Percentiles rank a stretch among this genome's conserved stretches.
These are phyloP conservation scores for Pichia sp. DNA, from an alignment of 1,139 yeast genomes.

Conservation along the genomic window DNA sequence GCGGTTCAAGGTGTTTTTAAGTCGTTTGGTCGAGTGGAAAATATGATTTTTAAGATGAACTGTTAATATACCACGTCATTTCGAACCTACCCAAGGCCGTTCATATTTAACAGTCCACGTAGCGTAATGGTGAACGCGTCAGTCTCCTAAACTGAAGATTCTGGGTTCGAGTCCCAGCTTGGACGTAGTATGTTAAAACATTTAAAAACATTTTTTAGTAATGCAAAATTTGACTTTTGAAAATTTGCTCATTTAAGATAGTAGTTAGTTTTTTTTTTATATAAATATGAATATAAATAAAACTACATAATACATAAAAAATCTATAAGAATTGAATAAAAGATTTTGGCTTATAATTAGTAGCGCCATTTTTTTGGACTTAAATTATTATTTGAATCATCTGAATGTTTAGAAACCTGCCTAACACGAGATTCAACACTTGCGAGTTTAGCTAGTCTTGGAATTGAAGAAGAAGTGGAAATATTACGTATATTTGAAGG, in stretches of 20 bases:
- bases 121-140: constrained; percentile 20
- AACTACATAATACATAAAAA: too few species aligned
- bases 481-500: constrained; percentile 5
- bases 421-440: constrained; percentile 11
- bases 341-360: background rate
- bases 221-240: too few species aligned
- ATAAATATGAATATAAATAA: background rate
- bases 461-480: constrained; percentile 17
- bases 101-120: constrained; percentile 9
- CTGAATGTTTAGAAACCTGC: constrained; percentile 3
- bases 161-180: constrained; percentile 20
- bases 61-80: background rate
- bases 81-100: background rate
- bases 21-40: constrained; percentile 7
- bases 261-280: background rate
- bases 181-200: constrained; percentile 7
- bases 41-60: background rate
- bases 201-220: background rate
- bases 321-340: too few species aligned
- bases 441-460: constrained; percentile 16
- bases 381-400: background rate
- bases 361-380: constrained; percentile 11
- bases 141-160: constrained; percentile 19
- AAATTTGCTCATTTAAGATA: too few species aligned
- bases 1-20: background rate